Conservation (phyloP, 345 rosid genomes). For the Populus nigra region DNA sequence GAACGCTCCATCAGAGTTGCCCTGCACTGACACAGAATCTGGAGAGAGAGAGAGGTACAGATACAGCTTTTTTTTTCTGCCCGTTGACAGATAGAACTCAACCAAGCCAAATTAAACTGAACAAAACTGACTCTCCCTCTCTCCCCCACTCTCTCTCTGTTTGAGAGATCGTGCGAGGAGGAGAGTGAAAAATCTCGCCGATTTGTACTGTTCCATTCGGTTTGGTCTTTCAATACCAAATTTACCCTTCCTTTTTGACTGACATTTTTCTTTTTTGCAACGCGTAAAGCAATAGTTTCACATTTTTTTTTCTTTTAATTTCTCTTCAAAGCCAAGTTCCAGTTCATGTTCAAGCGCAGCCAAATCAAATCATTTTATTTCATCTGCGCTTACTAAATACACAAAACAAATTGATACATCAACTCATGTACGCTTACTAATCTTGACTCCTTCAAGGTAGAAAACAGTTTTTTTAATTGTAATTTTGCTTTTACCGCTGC, state of each 20-base stretch:
- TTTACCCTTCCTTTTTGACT: constrained; percentile 15
- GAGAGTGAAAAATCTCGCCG: constrained; percentile 15
- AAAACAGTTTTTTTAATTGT: background rate
- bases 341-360: background rate
- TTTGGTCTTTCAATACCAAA: background rate
- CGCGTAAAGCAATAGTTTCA: constrained; percentile 32
- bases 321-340: constrained; percentile 13
- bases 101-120: background rate
- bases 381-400: background rate
- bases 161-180: constrained; percentile 13
- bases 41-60: background rate
- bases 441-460: background rate
- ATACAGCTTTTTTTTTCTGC: background rate
- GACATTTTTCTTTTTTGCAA: constrained; percentile 18
- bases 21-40: constrained; percentile 13
- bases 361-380: background rate
- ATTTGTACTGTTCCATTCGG: constrained; percentile 38
- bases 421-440: background rate
- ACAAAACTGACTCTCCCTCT: background rate
- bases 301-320: background rate
- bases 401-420: background rate
- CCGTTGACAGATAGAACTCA: background rate
- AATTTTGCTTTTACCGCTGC: constrained; percentile 9
- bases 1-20: constrained; percentile 40
- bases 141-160: background rate